Conservation (phyloP, 805 yeast species). For the Lachancea thermotolerans region DNA sequence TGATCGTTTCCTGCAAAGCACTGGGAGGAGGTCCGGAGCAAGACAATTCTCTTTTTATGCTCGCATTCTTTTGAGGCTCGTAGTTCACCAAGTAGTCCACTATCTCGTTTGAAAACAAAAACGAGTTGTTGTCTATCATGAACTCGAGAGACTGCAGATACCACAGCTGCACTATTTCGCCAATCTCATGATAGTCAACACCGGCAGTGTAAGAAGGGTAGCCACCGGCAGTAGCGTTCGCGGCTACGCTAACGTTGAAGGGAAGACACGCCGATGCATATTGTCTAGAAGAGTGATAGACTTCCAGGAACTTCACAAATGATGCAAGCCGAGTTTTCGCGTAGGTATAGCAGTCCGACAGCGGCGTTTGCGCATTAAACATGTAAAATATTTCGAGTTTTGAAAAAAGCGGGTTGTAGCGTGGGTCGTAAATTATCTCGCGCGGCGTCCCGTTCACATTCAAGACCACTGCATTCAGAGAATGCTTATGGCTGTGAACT, state of each 20-base stretch:
- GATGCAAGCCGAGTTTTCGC: constrained; percentile 21
- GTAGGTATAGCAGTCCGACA: constrained; percentile 16
- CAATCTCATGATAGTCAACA: constrained; percentile 17
- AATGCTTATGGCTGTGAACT: constrained; percentile 15
- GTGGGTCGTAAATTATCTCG: constrained; percentile 22
- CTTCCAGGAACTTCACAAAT: constrained; percentile 15
- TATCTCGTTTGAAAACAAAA: constrained; percentile 23
- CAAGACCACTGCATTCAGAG: constrained; percentile 18
- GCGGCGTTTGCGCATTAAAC: constrained; percentile 20
- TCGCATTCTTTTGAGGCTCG: background rate
- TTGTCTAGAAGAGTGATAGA: constrained; percentile 17
- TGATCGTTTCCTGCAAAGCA: constrained; percentile 2
- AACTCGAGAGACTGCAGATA: constrained; percentile 19
- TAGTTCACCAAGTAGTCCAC: constrained; percentile 16
- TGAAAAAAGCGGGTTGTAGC: constrained; percentile 19
- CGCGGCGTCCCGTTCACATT: constrained; percentile 22
- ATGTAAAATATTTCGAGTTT: constrained; percentile 22
- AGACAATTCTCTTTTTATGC: background rate
- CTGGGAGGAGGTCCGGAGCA: background rate
- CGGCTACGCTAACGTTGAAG: constrained; percentile 3
- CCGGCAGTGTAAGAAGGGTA: constrained; percentile 9
- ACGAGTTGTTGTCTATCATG: constrained; percentile 21
- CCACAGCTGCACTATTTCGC: constrained; percentile 24
- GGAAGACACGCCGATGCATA: constrained; percentile 20
- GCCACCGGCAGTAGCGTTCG: background rate